Conservation (phyloP, 768 basidiomycete genomes). For the Suillus variegatus region DNA sequence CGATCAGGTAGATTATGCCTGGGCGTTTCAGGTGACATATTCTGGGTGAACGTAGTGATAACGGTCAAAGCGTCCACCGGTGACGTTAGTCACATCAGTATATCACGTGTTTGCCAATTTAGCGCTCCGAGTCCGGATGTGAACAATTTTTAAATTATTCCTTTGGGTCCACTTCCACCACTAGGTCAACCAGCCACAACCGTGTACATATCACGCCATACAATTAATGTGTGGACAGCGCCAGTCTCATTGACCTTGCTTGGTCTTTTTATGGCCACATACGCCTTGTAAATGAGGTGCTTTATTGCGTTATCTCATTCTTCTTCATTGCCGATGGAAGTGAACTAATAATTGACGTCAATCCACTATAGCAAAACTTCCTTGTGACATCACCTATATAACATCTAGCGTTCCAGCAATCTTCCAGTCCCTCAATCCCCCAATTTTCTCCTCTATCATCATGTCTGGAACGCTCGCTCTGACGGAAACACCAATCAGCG, state of each 20-base stretch:
- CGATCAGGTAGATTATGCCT: slow-evolving; percentile 34
- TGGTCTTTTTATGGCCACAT: background rate
- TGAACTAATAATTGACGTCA: background rate
- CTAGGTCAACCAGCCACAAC: too few species aligned
- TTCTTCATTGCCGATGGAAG: background rate
- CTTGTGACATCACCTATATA: background rate
- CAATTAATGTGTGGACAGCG: background rate
- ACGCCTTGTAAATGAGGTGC: slow-evolving; percentile 5
- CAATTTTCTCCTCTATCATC: background rate
- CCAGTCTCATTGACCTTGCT: background rate
- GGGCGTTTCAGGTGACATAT: slow-evolving; percentile 44
- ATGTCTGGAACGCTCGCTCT: background rate
- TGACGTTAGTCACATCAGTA: too few species aligned
- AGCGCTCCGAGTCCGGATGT: too few species aligned
- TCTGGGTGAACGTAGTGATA: background rate
- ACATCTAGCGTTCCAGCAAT: background rate
- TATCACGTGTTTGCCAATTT: too few species aligned
- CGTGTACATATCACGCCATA: background rate
- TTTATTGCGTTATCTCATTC: slow-evolving; percentile 5
- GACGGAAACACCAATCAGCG: background rate
- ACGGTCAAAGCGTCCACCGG: too few species aligned
- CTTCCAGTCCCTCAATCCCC: background rate
- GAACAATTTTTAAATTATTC: too few species aligned
- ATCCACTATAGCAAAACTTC: background rate
- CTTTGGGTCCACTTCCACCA: too few species aligned